phyloP scores from a whole-genome alignment of 345 rosid genomes.

The Theobroma cacao region DNA sequence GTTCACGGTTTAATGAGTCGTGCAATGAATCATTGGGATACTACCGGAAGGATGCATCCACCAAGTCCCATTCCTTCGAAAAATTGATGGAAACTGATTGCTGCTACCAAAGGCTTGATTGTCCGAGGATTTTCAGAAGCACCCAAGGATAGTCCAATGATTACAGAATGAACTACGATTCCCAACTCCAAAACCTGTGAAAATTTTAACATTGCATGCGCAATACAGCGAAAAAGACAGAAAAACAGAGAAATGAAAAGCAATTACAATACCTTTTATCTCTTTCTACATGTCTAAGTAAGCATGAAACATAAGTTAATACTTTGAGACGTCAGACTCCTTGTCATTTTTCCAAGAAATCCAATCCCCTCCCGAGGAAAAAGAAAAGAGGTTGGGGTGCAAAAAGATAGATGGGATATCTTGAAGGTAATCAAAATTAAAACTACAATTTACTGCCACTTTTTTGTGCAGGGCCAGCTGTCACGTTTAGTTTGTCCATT shows the following conservation, averaged over 20 bases:
- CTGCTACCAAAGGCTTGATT: slow-evolving; percentile 51
- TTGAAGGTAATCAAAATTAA: neutral
- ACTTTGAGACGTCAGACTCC: neutral
- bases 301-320: neutral
- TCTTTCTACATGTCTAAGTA: too few relatives aligned
- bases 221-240: too few relatives aligned
- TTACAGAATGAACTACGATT: slow-evolving; percentile 63
- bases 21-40: neutral
- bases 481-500: neutral
- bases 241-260: neutral
- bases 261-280: too few relatives aligned
- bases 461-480: neutral
- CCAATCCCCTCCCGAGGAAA: neutral
- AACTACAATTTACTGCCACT: too few relatives aligned
- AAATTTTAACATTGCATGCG: too few relatives aligned
- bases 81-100: slow-evolving; percentile 64
- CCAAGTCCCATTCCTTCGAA: slow-evolving; percentile 78
- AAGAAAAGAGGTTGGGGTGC: too few relatives aligned
- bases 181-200: slow-evolving; percentile 57
- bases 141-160: slow-evolving; percentile 58
- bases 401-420: neutral
- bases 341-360: neutral
- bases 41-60: slow-evolving; percentile 56
- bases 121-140: slow-evolving; percentile 45
- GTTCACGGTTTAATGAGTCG: too few relatives aligned